These are phyloP conservation scores for Penicillium sp. DNA, from an alignment of 2,329 filamentous ascomycete species.

Conservation along the genomic window DNA sequence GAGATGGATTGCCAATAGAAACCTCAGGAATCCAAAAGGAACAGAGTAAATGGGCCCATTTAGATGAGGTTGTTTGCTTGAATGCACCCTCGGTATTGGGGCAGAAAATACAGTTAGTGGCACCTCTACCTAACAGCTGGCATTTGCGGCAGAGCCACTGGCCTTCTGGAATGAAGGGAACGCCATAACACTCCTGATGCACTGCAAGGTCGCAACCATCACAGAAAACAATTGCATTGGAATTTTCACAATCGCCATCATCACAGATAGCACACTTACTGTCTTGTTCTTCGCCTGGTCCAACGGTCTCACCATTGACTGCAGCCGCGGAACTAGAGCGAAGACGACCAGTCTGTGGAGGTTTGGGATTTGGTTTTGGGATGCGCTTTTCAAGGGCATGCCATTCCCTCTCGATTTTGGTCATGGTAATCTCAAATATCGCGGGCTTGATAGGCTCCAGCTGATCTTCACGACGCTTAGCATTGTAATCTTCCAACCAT, in stretches of 20 bases:
- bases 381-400: constrained; percentile 94
- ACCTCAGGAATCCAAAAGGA: constrained; percentile 99
- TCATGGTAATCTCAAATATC: constrained; percentile 96
- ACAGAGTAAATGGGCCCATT: constrained; percentile 95
- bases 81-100: constrained; percentile 97
- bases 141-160: constrained; percentile 98
- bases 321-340: constrained; percentile 91
- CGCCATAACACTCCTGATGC: constrained; percentile 97
- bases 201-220: constrained; percentile 97
- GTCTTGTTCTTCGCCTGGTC: constrained; percentile 84
- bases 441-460: constrained; percentile 85
- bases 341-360: constrained; percentile 88
- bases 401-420: constrained; percentile 99
- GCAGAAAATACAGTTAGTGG: constrained; percentile 96
- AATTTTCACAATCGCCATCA: constrained; percentile 98
- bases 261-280: constrained; percentile 98
- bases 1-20: constrained; percentile 88
- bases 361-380: constrained; percentile 94
- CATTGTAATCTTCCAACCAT: constrained; percentile 86
- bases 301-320: constrained; percentile 86
- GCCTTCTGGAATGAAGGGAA: constrained; percentile 96
- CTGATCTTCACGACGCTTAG: constrained; percentile 68
- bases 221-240: constrained; percentile 98
- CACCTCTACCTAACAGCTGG: constrained; percentile 87
- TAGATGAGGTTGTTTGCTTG: constrained; percentile 93